Conservation (phyloP, 495 filamentous ascomycete species). For the Lasiosphaeria ovina region DNA sequence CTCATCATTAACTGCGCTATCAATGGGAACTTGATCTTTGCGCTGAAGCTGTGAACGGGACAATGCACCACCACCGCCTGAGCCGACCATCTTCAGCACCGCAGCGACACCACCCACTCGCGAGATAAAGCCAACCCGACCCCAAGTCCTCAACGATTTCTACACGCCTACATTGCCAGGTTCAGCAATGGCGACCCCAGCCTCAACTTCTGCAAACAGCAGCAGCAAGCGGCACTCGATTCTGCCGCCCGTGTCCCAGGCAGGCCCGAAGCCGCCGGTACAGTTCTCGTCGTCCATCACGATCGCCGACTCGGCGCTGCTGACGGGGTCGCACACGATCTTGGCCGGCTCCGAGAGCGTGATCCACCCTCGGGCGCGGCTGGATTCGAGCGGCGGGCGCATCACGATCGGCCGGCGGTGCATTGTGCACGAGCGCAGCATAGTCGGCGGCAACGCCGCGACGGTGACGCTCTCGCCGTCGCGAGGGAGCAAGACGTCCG, state of each 20-base stretch:
- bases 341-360: constrained; percentile 68
- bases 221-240: constrained; percentile 49
- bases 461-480: not conserved
- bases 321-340: constrained; percentile 71
- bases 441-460: constrained; percentile 49
- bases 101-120: not conserved
- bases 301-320: constrained; percentile 71
- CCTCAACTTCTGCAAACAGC: constrained; percentile 14
- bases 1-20: too few species aligned
- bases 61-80: not conserved
- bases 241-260: constrained; percentile 40
- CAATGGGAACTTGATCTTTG: too few species aligned
- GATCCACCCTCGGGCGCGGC: constrained; percentile 74
- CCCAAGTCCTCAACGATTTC: not conserved
- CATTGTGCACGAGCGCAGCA: constrained; percentile 71
- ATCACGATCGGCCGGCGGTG: constrained; percentile 71
- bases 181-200: constrained; percentile 27
- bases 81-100: not conserved
- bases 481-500: too few species aligned
- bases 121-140: not conserved
- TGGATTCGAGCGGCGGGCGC: constrained; percentile 67
- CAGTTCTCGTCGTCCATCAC: constrained; percentile 66
- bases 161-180: not conserved
- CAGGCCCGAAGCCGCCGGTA: constrained; percentile 61
- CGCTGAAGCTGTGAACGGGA: not conserved